These are phyloP conservation scores for Nicotiana obtusifolia DNA, from an alignment of 257 asterid species.

Conservation along the genomic window DNA sequence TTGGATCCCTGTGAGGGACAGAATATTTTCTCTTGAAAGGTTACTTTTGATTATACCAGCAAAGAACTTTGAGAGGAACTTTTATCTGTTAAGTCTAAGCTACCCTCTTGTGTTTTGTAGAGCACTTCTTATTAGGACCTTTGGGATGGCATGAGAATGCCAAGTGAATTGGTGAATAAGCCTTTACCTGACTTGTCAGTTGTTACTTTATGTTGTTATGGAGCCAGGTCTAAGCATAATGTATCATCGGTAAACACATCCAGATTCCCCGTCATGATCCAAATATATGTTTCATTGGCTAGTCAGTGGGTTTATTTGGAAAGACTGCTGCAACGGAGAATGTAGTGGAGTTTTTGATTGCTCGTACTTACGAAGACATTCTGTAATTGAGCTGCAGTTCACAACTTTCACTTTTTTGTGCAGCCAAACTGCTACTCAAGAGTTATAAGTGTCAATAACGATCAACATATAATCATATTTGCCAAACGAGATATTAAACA, in stretches of 20 bases:
- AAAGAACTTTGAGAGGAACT: not conserved
- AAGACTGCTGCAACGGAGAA: not conserved
- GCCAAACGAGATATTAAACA: conserved; percentile 84
- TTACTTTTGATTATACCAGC: not conserved
- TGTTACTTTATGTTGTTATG: not conserved
- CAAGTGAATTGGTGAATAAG: not conserved
- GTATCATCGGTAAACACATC: not conserved
- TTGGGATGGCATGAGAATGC: not conserved
- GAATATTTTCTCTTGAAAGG: not conserved
- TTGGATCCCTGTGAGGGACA: not conserved
- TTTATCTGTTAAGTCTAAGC: not conserved
- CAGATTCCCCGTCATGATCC: not conserved
- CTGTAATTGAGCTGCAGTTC: not conserved
- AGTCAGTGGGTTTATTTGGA: not conserved
- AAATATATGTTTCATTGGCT: not conserved
- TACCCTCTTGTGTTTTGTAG: not conserved
- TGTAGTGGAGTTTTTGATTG: not conserved
- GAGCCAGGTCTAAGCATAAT: not conserved
- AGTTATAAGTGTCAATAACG: conserved; percentile 57
- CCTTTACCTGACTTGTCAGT: not conserved
- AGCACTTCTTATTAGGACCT: not conserved
- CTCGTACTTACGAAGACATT: not conserved
- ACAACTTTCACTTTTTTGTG: conserved; percentile 7
- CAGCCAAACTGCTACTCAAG: conserved; percentile 99
- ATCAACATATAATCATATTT: conserved; percentile 82